These are phyloP conservation scores for Globisporangium paroecandrum DNA, from an alignment of 352 stramenopile genomes.

Conservation along the genomic window DNA sequence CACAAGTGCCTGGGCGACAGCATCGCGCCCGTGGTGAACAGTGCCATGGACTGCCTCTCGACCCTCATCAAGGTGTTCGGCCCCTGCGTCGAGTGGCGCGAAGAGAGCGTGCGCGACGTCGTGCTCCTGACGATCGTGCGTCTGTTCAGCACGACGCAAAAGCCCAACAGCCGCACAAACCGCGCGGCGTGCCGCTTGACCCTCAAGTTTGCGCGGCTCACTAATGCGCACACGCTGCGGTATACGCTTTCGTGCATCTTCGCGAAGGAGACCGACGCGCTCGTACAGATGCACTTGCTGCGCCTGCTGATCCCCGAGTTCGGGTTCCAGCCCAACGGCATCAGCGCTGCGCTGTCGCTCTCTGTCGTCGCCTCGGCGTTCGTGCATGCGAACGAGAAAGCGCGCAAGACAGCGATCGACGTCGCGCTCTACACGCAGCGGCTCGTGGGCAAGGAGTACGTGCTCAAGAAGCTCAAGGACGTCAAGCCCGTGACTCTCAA, in stretches of 20 bases:
- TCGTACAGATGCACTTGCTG: constrained; percentile 83
- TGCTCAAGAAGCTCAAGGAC: constrained; percentile 65
- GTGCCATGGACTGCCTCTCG: constrained; percentile 58
- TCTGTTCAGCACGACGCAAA: constrained; percentile 70
- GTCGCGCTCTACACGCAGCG: constrained; percentile 76
- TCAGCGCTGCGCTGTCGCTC: constrained; percentile 57
- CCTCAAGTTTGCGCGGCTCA: constrained; percentile 68
- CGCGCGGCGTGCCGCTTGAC: constrained; percentile 71
- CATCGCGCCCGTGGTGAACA: constrained; percentile 77
- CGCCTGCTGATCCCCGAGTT: constrained; percentile 74
- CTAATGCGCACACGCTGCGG: constrained; percentile 61
- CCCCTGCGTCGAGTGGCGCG: constrained; percentile 69
- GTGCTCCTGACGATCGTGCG: constrained; percentile 61
- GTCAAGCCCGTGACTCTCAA: constrained; percentile 77
- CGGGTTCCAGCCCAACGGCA: constrained; percentile 64
- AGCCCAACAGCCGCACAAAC: constrained; percentile 72
- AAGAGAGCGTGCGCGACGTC: constrained; percentile 53
- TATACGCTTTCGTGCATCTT: constrained; percentile 77
- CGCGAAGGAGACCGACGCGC: constrained; percentile 55
- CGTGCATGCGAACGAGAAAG: constrained; percentile 61
- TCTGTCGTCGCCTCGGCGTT: constrained; percentile 44
- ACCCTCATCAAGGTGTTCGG: constrained; percentile 78
- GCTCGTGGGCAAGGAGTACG: constrained; percentile 64
- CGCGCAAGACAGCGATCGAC: constrained; percentile 69
- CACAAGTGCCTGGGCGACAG: constrained; percentile 55